Evolutionary conservation across 73 alveolate species (phyloP).

Genomic region (Urostyla sp.): DNA sequence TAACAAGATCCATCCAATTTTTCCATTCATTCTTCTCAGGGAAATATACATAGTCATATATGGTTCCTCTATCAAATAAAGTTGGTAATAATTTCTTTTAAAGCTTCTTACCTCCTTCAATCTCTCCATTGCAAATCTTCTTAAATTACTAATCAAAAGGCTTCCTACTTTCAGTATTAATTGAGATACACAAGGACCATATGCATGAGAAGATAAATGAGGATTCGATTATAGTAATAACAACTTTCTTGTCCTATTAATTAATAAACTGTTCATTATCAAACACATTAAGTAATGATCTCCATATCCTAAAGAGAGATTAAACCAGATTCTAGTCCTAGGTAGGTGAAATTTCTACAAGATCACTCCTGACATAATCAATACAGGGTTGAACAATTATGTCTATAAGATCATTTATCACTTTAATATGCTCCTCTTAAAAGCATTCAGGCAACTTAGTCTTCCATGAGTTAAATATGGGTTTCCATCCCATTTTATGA

Average conservation of each 20-base stretch:
- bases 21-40: conserved; percentile 95
- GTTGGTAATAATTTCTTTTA: conserved; percentile 90
- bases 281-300: conserved; percentile 78
- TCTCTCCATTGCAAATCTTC: conserved; percentile 89
- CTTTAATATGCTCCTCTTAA: conserved; percentile 80
- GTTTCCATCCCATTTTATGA: conserved; percentile 91
- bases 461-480: conserved; percentile 92
- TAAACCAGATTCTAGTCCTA: conserved; percentile 76
- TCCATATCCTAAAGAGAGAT: conserved; percentile 69
- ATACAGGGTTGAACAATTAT: conserved; percentile 87
- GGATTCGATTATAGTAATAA: conserved; percentile 87
- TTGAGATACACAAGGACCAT: conserved; percentile 98
- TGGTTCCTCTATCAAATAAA: conserved; percentile 97
- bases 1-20: conserved; percentile 94
- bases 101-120: conserved; percentile 81
- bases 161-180: conserved; percentile 94
- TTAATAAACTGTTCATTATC: conserved; percentile 78
- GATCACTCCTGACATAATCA: conserved; percentile 73
- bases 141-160: conserved; percentile 90
- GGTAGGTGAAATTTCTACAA: conserved; percentile 85
- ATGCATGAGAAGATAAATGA: conserved; percentile 89
- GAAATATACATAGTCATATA: conserved; percentile 95
- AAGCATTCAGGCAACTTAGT: conserved; percentile 84
- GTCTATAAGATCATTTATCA: conserved; percentile 82
- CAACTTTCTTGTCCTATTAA: conserved; percentile 72